phyloP scores from a whole-genome alignment of 192 early-diverging fungal species.

The Backusella westeae region DNA sequence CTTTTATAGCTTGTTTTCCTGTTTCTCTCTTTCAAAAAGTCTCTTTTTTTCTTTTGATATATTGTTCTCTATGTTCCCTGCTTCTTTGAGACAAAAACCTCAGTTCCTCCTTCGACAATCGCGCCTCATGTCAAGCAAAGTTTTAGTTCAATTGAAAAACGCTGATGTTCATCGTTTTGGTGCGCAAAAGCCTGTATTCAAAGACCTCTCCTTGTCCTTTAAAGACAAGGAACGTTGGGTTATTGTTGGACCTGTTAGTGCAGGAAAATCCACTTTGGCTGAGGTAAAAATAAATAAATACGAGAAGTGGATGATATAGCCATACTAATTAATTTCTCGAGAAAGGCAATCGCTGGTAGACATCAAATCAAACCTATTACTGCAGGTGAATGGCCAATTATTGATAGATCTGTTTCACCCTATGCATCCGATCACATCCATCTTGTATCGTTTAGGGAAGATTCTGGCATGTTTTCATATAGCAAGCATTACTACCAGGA shows the following conservation, averaged over 20 bases:
- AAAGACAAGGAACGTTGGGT: conserved; percentile 23
- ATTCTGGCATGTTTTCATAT: conserved; percentile 29
- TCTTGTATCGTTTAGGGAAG: conserved; percentile 31
- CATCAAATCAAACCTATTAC: conserved; percentile 22
- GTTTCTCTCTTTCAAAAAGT: neutral
- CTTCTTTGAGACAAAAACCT: neutral
- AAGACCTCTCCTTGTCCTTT: conserved; percentile 33
- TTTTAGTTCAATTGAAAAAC: conserved; percentile 26
- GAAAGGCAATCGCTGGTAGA: conserved; percentile 31
- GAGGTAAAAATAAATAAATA: conserved; percentile 22
- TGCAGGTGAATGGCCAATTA: conserved; percentile 29
- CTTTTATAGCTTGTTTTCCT: neutral
- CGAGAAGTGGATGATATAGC: neutral
- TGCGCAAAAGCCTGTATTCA: conserved; percentile 27
- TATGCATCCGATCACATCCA: conserved; percentile 30
- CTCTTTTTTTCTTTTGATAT: neutral
- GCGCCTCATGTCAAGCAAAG: neutral
- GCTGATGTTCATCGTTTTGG: conserved; percentile 30
- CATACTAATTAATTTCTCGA: neutral
- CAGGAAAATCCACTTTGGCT: conserved; percentile 49
- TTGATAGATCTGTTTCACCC: conserved; percentile 10
- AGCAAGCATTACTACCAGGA: conserved; percentile 47
- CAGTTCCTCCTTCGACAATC: neutral
- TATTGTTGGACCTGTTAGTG: conserved; percentile 37
- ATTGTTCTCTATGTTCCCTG: neutral